Evolutionary conservation across 2,329 filamentous ascomycete species (phyloP).

Genomic region (Arachnopeziza araneosa): DNA sequence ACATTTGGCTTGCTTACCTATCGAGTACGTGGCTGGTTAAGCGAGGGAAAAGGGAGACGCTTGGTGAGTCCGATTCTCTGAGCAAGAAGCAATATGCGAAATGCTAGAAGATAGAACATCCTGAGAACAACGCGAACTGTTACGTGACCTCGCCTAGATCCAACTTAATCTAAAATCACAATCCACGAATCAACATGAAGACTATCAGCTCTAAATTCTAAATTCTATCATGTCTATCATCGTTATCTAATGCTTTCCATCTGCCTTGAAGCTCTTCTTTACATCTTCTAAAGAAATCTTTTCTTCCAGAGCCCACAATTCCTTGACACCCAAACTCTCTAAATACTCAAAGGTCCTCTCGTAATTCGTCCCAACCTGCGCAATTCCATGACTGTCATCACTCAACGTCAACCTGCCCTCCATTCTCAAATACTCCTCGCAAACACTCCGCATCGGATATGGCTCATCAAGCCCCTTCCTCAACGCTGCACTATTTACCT

Average conservation of each 20-base stretch:
- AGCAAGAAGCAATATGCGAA: too few species aligned
- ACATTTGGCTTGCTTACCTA: too few species aligned
- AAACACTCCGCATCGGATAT: constrained; percentile 76
- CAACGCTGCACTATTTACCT: constrained; percentile 83
- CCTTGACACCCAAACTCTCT: constrained; percentile 55
- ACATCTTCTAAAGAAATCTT: not conserved
- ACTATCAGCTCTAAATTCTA: too few species aligned
- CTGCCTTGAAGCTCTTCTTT: not conserved
- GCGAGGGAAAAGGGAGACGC: too few species aligned
- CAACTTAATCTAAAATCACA: too few species aligned
- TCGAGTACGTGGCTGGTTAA: too few species aligned
- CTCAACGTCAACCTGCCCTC: constrained; percentile 84
- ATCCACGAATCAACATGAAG: too few species aligned
- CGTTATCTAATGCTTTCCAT: not conserved
- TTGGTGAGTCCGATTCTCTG: too few species aligned
- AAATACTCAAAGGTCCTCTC: constrained; percentile 64
- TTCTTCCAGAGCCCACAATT: constrained; percentile 41
- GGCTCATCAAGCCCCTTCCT: constrained; percentile 88
- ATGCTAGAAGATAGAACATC: too few species aligned
- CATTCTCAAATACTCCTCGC: constrained; percentile 66
- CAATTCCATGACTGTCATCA: constrained; percentile 88
- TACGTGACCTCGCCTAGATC: too few species aligned
- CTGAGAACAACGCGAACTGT: too few species aligned
- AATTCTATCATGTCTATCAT: not conserved
- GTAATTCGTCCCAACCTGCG: constrained; percentile 86